Evolutionary conservation across 306 rosid species (phyloP), one percentile per base, ranked within the genome.

Genomic region (Senna tora): DNA sequence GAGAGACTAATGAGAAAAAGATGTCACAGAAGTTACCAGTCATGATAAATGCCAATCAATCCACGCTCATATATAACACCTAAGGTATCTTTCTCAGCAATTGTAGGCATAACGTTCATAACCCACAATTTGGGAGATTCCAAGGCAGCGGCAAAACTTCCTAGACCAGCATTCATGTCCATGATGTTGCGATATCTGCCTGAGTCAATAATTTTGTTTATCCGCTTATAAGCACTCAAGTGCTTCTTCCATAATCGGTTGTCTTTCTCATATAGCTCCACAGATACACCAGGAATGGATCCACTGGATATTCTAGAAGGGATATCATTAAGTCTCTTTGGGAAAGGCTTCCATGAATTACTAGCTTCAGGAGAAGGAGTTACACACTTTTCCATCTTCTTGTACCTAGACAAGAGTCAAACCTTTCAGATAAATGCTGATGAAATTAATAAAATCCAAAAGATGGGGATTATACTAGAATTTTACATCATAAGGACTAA

Each of bases 121-220:
- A 91, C 96, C 97, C 97, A 91, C 47, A 80, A 73, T 77, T 83
- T 91, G 17, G 91, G 89, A 76, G 96, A 89, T 6, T 91, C 84
- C 56, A 91, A 75, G 53, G 93, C 93, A 25, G 96, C 89, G 75
- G 96, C 96, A 87, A 91, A 91, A 78, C 97, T 75, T 83, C 97
- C 97, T 46, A 91, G 82, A 72, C 96, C 96, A 21, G 97, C 97
- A 77, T 85, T 89, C 97, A 91, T 91, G 82, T 91, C 96, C 90
- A 91, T 83, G 67, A 91, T 67, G 58, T 91, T 91, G 59, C 86
- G 89, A 61, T 88, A 88, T 71, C 96, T 86, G 65, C 90, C 90
- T 0, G 95, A 77, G 53, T 77, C 81, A 22, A 90, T 20, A 56
- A 90, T 73, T 80, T 86, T 90, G 81, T 90, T 88, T 55, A 84